A percentile compares a stretch with the other conserved stretches of the same genome.
These are phyloP conservation scores for Citrus sinensis DNA, from an alignment of 345 rosid genomes.

Conservation along the genomic window DNA sequence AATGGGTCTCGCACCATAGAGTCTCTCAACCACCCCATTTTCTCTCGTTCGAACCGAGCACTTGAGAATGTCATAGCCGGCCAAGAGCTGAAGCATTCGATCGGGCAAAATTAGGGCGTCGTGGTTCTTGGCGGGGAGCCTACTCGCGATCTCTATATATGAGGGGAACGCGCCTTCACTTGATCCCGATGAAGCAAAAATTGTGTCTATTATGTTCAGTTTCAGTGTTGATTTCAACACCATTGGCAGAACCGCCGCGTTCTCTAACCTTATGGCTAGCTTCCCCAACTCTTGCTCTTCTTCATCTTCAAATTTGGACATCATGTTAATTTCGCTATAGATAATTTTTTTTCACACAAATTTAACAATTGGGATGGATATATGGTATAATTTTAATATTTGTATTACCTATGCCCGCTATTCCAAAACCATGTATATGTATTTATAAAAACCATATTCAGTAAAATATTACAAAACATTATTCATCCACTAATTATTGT, in stretches of 20 bases:
- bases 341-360: too few relatives aligned
- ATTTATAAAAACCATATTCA: too few relatives aligned
- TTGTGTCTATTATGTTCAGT: slow-evolving; percentile 40
- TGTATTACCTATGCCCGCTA: too few relatives aligned
- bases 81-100: slow-evolving; percentile 46
- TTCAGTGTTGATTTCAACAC: slow-evolving; percentile 43
- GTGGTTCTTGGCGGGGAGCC: slow-evolving; percentile 33
- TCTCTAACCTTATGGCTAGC: neutral
- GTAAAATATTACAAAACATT: too few relatives aligned
- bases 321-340: too few relatives aligned
- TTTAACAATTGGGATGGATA: too few relatives aligned
- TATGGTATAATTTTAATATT: too few relatives aligned
- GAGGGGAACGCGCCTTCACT: slow-evolving; percentile 21
- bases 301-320: neutral
- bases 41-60: neutral
- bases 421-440: too few relatives aligned
- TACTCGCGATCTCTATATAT: slow-evolving; percentile 30
- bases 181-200: slow-evolving; percentile 9
- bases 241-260: slow-evolving; percentile 13
- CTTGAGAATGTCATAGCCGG: slow-evolving; percentile 37
- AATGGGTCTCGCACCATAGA: slow-evolving; percentile 34
- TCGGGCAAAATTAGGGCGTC: slow-evolving; percentile 40
- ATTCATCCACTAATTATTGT: too few relatives aligned
- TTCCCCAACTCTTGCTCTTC: neutral
- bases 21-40: slow-evolving; percentile 21